These are phyloP conservation scores for Zarea fungicola DNA, from an alignment of 2,329 filamentous ascomycete species.

Conservation along the genomic window DNA sequence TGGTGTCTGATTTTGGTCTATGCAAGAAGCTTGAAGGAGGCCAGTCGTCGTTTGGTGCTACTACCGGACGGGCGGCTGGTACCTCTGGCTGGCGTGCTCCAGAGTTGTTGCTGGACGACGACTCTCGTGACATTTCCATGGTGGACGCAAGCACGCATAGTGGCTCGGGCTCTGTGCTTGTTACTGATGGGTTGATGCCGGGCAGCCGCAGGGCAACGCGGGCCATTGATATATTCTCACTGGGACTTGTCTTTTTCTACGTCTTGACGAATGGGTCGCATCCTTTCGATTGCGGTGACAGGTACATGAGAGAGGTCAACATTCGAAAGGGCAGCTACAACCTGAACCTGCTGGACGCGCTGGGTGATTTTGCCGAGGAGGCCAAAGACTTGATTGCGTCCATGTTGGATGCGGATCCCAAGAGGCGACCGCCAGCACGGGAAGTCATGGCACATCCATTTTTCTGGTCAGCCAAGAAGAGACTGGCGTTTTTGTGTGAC, in stretches of 20 bases:
- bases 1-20: constrained; percentile 95
- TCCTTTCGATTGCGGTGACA: constrained; percentile 89
- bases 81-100: constrained; percentile 96
- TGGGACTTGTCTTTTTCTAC: constrained; percentile 98
- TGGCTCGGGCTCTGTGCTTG: constrained; percentile 53
- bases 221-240: constrained; percentile 94
- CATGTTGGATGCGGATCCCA: constrained; percentile 62
- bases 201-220: constrained; percentile 77
- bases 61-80: constrained; percentile 86
- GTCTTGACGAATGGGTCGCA: constrained; percentile 91
- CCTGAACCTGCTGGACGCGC: constrained; percentile 62
- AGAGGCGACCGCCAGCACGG: constrained; percentile 61
- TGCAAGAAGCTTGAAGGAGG: constrained; percentile 96
- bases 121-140: constrained; percentile 47
- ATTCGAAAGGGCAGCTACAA: constrained; percentile 86
- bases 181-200: constrained; percentile 51
- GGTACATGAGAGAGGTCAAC: constrained; percentile 94
- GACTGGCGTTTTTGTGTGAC: constrained; percentile 88
- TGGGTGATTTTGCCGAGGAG: constrained; percentile 81
- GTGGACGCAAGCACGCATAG: constrained; percentile 54
- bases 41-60: constrained; percentile 90
- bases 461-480: constrained; percentile 89
- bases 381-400: constrained; percentile 79
- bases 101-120: constrained; percentile 80
- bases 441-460: constrained; percentile 91